phyloP scores from a whole-genome alignment of 352 stramenopile genomes.

The Globisporangium parvum region DNA sequence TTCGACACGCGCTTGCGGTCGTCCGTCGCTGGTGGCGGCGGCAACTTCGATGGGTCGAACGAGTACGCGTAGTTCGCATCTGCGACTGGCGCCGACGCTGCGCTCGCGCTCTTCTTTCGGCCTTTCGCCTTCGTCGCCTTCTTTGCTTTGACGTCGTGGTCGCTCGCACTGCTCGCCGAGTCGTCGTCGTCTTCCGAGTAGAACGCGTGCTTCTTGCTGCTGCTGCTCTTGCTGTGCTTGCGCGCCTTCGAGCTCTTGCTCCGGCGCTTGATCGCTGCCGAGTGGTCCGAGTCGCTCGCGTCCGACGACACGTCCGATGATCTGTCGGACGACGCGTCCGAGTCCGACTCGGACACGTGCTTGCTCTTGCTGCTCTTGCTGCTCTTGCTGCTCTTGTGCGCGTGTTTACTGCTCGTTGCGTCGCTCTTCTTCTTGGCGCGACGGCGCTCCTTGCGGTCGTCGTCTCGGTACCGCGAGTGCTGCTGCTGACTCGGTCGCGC shows the following conservation, averaged over 20 bases:
- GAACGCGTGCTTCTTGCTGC: constrained; percentile 21
- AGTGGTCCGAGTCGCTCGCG: constrained; percentile 20
- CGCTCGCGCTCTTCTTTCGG: constrained; percentile 9
- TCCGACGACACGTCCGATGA: constrained; percentile 14
- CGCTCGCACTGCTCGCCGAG: not conserved
- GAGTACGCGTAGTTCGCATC: constrained; percentile 34
- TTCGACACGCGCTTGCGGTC: constrained; percentile 17
- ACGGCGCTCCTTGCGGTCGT: constrained; percentile 19
- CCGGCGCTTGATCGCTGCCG: constrained; percentile 2
- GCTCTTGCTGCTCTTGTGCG: not conserved
- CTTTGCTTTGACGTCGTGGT: not conserved
- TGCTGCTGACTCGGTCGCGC: constrained; percentile 3
- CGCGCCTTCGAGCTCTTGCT: constrained; percentile 19
- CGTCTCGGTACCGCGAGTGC: constrained; percentile 12
- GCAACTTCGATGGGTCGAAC: constrained; percentile 46
- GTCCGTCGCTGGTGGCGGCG: constrained; percentile 17
- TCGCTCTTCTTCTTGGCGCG: constrained; percentile 41
- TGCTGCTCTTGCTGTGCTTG: constrained; percentile 16
- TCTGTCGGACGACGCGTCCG: constrained; percentile 18
- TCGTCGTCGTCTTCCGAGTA: constrained; percentile 20
- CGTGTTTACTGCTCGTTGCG: not conserved
- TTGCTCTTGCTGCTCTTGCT: too few relatives aligned
- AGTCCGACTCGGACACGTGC: constrained; percentile 11
- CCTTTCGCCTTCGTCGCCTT: constrained; percentile 6
- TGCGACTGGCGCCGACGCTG: constrained; percentile 6